Percentiles rank a stretch among this genome's conserved stretches.
Conservation (phyloP, 2,329 filamentous ascomycete genomes). For the Fusarium xyrophilum region DNA sequence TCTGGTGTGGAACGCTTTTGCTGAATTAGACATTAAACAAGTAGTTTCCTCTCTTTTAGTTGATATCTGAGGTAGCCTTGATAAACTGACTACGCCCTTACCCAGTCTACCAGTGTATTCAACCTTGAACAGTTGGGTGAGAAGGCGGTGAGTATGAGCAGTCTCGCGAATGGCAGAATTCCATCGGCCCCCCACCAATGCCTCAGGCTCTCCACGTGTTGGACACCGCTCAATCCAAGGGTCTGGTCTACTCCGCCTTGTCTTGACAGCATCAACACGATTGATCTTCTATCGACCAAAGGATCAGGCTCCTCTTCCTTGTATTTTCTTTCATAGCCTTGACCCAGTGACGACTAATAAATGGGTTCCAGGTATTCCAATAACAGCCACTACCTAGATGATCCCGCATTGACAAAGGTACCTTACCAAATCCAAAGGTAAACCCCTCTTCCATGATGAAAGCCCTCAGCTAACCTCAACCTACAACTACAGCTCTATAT, state of each 20-base stretch:
- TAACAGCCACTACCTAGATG: not conserved
- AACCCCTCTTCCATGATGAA: constrained; percentile 12
- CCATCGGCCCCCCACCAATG: constrained; percentile 45
- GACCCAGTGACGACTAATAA: too few species aligned
- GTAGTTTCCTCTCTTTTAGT: not conserved
- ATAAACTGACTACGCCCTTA: not conserved
- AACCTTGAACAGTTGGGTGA: not conserved
- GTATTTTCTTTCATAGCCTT: not conserved
- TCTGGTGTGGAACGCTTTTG: too few species aligned
- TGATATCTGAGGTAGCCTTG: not conserved
- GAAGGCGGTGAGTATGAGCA: constrained; percentile 26
- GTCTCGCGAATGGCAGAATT: constrained; percentile 40
- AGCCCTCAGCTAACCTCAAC: constrained; percentile 3
- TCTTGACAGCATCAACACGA: constrained; percentile 18
- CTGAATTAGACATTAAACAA: not conserved
- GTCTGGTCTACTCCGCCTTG: constrained; percentile 11
- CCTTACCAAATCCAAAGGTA: constrained; percentile 13
- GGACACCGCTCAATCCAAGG: constrained; percentile 23
- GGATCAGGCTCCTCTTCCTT: constrained; percentile 3
- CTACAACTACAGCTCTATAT: not conserved
- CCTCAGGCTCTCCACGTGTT: constrained; percentile 7
- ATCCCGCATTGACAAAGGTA: constrained; percentile 2
- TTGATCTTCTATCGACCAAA: not conserved
- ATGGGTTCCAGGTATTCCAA: too few species aligned
- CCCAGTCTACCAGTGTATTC: too few species aligned